These are phyloP conservation scores for Arctium lappa DNA, from an alignment of 129 eudicot species.

Conservation along the genomic window DNA sequence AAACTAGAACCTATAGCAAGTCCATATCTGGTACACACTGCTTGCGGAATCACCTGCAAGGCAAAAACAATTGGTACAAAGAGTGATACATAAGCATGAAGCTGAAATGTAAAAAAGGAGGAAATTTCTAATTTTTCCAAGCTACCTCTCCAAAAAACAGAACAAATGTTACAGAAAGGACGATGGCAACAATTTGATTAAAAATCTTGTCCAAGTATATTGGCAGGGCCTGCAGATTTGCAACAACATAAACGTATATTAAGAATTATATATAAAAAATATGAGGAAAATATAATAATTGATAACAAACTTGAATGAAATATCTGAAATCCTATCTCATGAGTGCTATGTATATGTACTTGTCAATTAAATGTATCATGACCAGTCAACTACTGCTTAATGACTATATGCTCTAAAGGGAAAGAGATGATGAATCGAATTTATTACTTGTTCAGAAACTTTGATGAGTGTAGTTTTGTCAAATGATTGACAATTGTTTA, in stretches of 20 bases:
- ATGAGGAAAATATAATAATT: background rate
- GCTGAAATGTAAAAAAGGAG: background rate
- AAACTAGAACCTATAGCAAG: constrained; percentile 94
- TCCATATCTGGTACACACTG: constrained; percentile 94
- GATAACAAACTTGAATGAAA: background rate
- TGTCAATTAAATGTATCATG: background rate
- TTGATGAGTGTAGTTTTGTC: constrained; percentile 1
- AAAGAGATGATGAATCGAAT: background rate
- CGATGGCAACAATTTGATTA: constrained; percentile 78
- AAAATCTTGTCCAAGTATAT: constrained; percentile 88
- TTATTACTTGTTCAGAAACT: background rate
- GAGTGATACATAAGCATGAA: background rate
- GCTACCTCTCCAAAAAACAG: constrained; percentile 89
- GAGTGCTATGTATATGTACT: constrained; percentile 5
- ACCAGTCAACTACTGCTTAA: constrained; percentile 12
- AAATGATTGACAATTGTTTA: background rate
- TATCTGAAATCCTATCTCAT: background rate
- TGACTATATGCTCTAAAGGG: background rate
- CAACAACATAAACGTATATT: background rate
- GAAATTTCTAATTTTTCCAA: constrained; percentile 5
- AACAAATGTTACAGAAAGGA: constrained; percentile 94
- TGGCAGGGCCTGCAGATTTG: constrained; percentile 80
- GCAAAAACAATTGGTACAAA: constrained; percentile 7
- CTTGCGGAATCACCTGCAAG: constrained; percentile 93
- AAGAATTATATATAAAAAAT: background rate